A percentile compares a stretch with the other conserved stretches of the same genome.
These are phyloP conservation scores for Aethionema arabicum DNA, from an alignment of 345 rosid species.

Conservation along the genomic window DNA sequence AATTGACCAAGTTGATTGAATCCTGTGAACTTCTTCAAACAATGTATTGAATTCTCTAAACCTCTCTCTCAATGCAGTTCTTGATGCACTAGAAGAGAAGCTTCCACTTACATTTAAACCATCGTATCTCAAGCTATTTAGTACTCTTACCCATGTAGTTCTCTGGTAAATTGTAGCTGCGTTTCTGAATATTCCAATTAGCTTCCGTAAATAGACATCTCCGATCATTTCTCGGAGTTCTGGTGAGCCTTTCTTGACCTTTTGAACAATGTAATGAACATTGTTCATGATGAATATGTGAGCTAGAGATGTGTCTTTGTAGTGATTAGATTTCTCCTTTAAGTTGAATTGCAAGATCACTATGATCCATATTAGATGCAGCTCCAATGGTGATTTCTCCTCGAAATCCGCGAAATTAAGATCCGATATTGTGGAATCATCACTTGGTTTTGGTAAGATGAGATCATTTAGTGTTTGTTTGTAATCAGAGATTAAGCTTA, in stretches of 20 bases:
- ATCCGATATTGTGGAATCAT: constrained; percentile 65
- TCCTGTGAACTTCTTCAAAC: constrained; percentile 91
- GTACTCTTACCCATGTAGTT: constrained; percentile 77
- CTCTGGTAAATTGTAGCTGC: constrained; percentile 83
- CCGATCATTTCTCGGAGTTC: constrained; percentile 92
- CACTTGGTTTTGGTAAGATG: constrained; percentile 76
- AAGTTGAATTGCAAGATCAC: constrained; percentile 84
- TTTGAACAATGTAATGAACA: constrained; percentile 85
- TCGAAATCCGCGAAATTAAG: constrained; percentile 80
- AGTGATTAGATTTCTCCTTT: constrained; percentile 78
- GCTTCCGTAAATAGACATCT: constrained; percentile 70
- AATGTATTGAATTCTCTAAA: constrained; percentile 84
- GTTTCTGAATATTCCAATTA: constrained; percentile 73
- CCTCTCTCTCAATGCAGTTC: constrained; percentile 77
- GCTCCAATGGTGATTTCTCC: constrained; percentile 60
- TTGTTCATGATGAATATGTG: constrained; percentile 93
- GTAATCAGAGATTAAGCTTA: constrained; percentile 86
- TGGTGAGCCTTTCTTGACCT: constrained; percentile 63
- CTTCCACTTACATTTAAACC: constrained; percentile 85
- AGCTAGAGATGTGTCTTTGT: constrained; percentile 64
- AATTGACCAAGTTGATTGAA: constrained; percentile 73
- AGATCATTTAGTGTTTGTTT: constrained; percentile 72
- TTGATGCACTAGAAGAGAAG: constrained; percentile 88
- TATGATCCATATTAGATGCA: constrained; percentile 91
- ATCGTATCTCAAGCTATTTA: constrained; percentile 83